Evolutionary conservation across 2,329 filamentous ascomycete species (phyloP).

Genomic region (Ustulina deusta): DNA sequence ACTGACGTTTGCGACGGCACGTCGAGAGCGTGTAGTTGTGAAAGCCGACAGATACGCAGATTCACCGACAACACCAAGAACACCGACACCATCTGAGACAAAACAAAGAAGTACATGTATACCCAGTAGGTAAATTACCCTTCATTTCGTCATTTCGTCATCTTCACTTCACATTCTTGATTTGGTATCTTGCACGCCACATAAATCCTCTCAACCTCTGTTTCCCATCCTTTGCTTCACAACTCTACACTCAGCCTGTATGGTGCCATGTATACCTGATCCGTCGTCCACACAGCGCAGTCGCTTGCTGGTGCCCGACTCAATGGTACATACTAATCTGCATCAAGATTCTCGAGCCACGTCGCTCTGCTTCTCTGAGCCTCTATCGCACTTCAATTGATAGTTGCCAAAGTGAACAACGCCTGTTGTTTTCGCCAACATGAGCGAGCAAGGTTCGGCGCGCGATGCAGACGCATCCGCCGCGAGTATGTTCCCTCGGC

Average conservation of each 20-base stretch:
- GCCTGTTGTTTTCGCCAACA: conserved; percentile 21
- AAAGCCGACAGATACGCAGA: not conserved
- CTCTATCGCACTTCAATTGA: not conserved
- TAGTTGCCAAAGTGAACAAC: conserved; percentile 22
- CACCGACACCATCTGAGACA: conserved; percentile 11
- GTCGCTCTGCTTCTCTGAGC: conserved; percentile 3
- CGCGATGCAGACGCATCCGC: conserved; percentile 39
- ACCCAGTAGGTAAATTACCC: conserved; percentile 10
- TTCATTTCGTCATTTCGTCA: conserved; percentile 19
- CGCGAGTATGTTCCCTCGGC: conserved; percentile 41
- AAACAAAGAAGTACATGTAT: conserved; percentile 12
- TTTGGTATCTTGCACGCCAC: not conserved
- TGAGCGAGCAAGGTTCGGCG: conserved; percentile 43
- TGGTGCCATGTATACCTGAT: not conserved
- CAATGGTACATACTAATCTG: conserved; percentile 4
- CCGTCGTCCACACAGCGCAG: not conserved
- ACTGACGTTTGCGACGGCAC: not conserved
- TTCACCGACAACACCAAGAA: not conserved
- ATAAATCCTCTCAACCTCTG: not conserved
- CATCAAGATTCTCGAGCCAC: not conserved
- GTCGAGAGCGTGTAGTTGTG: not conserved
- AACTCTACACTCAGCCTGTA: not conserved
- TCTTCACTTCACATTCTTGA: not conserved
- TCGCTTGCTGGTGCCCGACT: not conserved
- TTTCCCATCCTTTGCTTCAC: not conserved